Percentiles rank a stretch among this genome's conserved stretches.
These are phyloP conservation scores for Cadophora malorum DNA, from an alignment of 2,329 filamentous ascomycete genomes.

Conservation along the genomic window DNA sequence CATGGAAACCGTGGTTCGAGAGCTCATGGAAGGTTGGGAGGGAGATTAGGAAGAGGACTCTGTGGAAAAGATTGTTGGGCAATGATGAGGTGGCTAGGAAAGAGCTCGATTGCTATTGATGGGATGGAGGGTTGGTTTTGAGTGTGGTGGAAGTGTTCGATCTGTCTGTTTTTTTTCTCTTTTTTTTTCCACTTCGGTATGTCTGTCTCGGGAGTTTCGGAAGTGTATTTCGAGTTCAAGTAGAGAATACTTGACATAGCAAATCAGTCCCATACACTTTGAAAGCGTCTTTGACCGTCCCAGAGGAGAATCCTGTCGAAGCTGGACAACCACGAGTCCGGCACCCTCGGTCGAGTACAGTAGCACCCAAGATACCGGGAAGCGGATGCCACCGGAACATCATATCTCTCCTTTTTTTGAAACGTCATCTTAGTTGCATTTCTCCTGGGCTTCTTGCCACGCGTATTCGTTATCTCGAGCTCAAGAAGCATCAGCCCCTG, in stretches of 20 bases:
- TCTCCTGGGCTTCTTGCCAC: neutral
- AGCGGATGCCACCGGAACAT: neutral
- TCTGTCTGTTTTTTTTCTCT: neutral
- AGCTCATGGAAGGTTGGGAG: slow-evolving; percentile 22
- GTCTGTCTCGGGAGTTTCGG: neutral
- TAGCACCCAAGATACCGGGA: too few species aligned
- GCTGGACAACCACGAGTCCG: too few species aligned
- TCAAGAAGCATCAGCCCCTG: too few species aligned
- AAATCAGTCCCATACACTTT: neutral
- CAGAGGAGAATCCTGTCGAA: neutral
- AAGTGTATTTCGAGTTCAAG: neutral
- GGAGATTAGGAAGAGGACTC: slow-evolving; percentile 23
- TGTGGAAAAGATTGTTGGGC: slow-evolving; percentile 27
- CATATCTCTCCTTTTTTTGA: neutral
- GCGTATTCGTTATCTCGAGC: too few species aligned
- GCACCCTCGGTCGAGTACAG: neutral
- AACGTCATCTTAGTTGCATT: neutral
- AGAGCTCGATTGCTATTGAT: neutral
- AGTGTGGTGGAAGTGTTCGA: neutral
- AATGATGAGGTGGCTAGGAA: neutral
- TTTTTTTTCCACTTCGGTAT: neutral
- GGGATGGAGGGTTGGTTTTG: neutral
- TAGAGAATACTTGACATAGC: neutral
- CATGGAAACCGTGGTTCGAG: slow-evolving; percentile 21
- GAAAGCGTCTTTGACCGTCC: neutral